A percentile compares a stretch with the other conserved stretches of the same genome.
These are phyloP conservation scores for Pythium coloratum DNA, from an alignment of 352 stramenopile genomes.

Conservation along the genomic window DNA sequence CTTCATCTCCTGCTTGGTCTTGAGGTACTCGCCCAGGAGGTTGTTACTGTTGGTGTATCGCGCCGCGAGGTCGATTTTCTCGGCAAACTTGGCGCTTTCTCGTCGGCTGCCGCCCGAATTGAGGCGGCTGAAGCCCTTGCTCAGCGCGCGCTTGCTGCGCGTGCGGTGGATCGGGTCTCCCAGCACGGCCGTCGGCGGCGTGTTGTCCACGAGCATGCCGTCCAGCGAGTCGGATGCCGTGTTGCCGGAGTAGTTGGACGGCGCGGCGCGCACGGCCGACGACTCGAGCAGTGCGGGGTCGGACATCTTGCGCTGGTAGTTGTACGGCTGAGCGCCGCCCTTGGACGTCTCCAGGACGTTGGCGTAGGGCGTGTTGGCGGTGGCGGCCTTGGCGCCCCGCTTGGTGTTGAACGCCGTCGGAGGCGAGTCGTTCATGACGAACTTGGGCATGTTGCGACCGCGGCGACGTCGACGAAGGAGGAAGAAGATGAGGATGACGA, in stretches of 20 bases:
- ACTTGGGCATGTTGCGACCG: slow-evolving; percentile 41
- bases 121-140: slow-evolving; percentile 45
- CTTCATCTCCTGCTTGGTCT: slow-evolving; percentile 80
- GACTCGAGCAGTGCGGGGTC: slow-evolving; percentile 42
- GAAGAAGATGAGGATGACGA: slow-evolving; percentile 43
- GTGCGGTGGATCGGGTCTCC: slow-evolving; percentile 24
- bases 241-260: slow-evolving; percentile 30
- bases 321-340: slow-evolving; percentile 24
- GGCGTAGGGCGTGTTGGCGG: slow-evolving; percentile 43
- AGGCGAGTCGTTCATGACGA: slow-evolving; percentile 29
- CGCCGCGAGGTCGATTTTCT: slow-evolving; percentile 37
- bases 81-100: slow-evolving; percentile 1
- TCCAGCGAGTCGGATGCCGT: slow-evolving; percentile 43
- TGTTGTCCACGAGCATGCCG: slow-evolving; percentile 57
- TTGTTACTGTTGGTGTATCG: slow-evolving; percentile 57
- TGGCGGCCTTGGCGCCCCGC: slow-evolving; percentile 30
- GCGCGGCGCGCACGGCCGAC: slow-evolving; percentile 20
- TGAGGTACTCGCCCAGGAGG: slow-evolving; percentile 72
- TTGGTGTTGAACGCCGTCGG: slow-evolving; percentile 32
- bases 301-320: slow-evolving; percentile 36
- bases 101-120: slow-evolving; percentile 31
- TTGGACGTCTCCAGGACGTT: slow-evolving; percentile 59
- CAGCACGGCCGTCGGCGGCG: slow-evolving; percentile 48
- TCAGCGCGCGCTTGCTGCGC: slow-evolving; percentile 28
- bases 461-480: slow-evolving; percentile 43